Percentiles rank a stretch among this genome's conserved stretches.
Evolutionary conservation across 202 grass and related monocot species (phyloP).

Genomic region (Eragrostis tef): DNA sequence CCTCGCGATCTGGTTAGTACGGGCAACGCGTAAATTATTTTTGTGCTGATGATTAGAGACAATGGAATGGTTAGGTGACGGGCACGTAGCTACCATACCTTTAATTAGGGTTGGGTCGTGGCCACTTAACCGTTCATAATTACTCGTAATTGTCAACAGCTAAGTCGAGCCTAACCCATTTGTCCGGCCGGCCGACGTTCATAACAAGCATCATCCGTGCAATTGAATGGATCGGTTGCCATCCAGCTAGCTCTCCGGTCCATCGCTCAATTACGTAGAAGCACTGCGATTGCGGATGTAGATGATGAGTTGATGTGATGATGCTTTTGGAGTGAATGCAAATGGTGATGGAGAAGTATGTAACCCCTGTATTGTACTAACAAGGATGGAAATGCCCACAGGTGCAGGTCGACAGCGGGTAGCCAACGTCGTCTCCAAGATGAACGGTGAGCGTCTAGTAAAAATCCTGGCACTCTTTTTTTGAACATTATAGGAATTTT

Average conservation of each 20-base stretch:
- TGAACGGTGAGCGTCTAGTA: slow-evolving; percentile 75
- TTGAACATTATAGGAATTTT: neutral
- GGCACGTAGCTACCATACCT: neutral
- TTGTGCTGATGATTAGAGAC: neutral
- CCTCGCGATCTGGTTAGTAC: neutral
- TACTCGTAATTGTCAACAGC: slow-evolving; percentile 15
- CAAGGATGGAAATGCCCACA: slow-evolving; percentile 25
- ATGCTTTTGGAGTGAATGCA: neutral
- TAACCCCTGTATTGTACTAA: neutral
- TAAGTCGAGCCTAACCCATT: slow-evolving; percentile 37
- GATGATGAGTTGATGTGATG: neutral
- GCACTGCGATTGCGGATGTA: slow-evolving; percentile 7
- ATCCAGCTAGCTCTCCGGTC: neutral
- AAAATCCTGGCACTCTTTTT: neutral
- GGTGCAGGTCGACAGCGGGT: slow-evolving; percentile 91
- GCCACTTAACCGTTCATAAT: slow-evolving; percentile 34
- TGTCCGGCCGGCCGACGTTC: slow-evolving; percentile 10
- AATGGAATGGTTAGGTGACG: slow-evolving; percentile 39
- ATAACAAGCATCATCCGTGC: slow-evolving; percentile 3
- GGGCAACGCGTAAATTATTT: too few relatives aligned
- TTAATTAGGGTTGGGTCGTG: slow-evolving; percentile 38
- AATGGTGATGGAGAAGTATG: neutral
- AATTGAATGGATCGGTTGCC: neutral
- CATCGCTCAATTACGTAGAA: slow-evolving; percentile 30
- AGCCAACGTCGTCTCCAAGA: slow-evolving; percentile 88